Evolutionary conservation across 1,284 basidiomycete species (phyloP), one percentile per base, ranked within the genome.

Genomic region (Sanguinoderma infundibulare): DNA sequence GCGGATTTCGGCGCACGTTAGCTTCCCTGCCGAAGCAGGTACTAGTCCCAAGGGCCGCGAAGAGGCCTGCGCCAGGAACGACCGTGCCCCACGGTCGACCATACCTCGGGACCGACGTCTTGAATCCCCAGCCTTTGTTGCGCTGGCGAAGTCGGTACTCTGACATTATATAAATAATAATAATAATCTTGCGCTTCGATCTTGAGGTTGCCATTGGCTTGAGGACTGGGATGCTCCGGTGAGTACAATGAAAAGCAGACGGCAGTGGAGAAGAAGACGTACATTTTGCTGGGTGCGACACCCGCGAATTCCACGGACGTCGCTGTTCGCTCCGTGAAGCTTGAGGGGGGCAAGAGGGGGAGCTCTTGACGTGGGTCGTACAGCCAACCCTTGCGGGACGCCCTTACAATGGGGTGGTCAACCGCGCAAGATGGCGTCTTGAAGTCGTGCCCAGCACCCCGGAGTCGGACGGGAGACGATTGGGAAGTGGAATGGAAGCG

Each of bases 1-100:
- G n/a, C n/a, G n/a, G n/a, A n/a, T 26, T 57, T 57, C 47, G 55
- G 55, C 47, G 55, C 55, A 57, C 26, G 55, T 57, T 57, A 30
- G 55, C 46, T 57, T 57, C 55, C 55, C 55, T 26, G 55, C 55
- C 2, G 5, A 49, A 50, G 55, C 47, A 42, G 47, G 55, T 57
- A 57, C 55, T 57, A 57, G 47, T 57, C 55, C 55, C 55, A 47
- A 56, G 55, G 55, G 55, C 55, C 55, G 40, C 55, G 55, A 40
- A 57, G 55, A 57, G 55, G 55, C 55, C 55, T 51, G 55, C 55
- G 47, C 55, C 55, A 50, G 46, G 55, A 57, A 14, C 55, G 24
- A 34, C 55, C 28, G 20, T 24, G 38, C 36, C 7, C 34, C 10
- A 30, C n/a, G 24, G 55, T 39, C 22, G 46, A 49, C 55, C 55